Percentiles rank a stretch among this genome's conserved stretches.
phyloP scores from a whole-genome alignment of 257 asterid genomes.

The Mitragyna speciosa region DNA sequence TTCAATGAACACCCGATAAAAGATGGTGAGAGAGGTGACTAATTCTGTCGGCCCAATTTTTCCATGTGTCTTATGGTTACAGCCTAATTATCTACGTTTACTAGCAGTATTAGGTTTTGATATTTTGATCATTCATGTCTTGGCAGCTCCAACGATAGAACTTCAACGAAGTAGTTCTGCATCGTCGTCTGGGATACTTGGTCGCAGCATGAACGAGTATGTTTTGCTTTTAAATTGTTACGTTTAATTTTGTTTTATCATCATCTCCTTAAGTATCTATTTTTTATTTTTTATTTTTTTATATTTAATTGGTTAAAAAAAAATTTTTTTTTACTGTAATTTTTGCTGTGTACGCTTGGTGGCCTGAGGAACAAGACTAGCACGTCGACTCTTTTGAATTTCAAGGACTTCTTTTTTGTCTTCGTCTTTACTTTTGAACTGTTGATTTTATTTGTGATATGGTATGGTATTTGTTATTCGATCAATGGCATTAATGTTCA shows the following conservation, averaged over 20 bases:
- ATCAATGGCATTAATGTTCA: conserved; percentile 41
- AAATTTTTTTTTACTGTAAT: not conserved
- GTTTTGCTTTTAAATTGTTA: conserved; percentile 13
- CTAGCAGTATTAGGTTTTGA: too few species aligned
- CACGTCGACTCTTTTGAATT: not conserved
- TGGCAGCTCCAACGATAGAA: conserved; percentile 74
- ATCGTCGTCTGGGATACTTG: conserved; percentile 83
- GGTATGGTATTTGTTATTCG: conserved; percentile 27
- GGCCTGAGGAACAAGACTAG: not conserved
- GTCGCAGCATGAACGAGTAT: conserved; percentile 94
- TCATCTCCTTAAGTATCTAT: too few species aligned
- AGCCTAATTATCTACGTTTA: too few species aligned
- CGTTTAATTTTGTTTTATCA: not conserved
- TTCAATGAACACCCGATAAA: conserved; percentile 86
- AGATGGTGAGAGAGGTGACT: conserved; percentile 64
- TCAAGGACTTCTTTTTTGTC: not conserved
- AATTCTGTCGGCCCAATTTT: not conserved
- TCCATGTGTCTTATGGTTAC: too few species aligned
- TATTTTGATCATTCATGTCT: not conserved
- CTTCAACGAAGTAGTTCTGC: conserved; percentile 73
- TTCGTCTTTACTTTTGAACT: not conserved
- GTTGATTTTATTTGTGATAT: conserved; percentile 21
- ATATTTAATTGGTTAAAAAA: not conserved
- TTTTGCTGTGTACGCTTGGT: not conserved
- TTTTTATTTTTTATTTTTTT: not conserved